phyloP scores from a whole-genome alignment of 768 basidiomycete species.

The Auriscalpium microsporum region DNA sequence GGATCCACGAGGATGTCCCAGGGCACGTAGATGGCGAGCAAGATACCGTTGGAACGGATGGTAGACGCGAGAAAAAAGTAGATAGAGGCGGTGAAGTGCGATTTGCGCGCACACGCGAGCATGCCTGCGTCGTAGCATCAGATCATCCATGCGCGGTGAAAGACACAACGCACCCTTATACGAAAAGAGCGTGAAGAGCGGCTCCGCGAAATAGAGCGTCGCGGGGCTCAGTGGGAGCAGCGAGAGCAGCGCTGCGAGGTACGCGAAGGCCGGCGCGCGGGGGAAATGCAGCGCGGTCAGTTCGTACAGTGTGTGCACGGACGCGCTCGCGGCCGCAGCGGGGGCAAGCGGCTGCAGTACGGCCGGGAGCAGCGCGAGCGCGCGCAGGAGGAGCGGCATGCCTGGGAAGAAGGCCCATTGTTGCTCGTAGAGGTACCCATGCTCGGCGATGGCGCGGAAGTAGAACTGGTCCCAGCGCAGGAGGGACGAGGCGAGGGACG shows the following conservation, averaged over 20 bases:
- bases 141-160: not conserved
- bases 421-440: slow-evolving; percentile 61
- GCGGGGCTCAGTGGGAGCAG: slow-evolving; percentile 76
- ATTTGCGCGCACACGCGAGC: slow-evolving; percentile 39
- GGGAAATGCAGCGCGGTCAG: slow-evolving; percentile 50
- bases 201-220: slow-evolving; percentile 68
- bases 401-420: slow-evolving; percentile 86
- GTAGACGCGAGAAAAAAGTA: slow-evolving; percentile 53
- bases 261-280: slow-evolving; percentile 47
- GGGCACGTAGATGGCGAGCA: slow-evolving; percentile 68
- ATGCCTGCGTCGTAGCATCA: slow-evolving; percentile 36
- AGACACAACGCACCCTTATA: slow-evolving; percentile 48
- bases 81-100: slow-evolving; percentile 49
- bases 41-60: slow-evolving; percentile 73
- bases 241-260: slow-evolving; percentile 56
- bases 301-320: slow-evolving; percentile 41
- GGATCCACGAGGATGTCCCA: slow-evolving; percentile 66
- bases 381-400: slow-evolving; percentile 45
- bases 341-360: slow-evolving; percentile 29
- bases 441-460: slow-evolving; percentile 58
- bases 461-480: slow-evolving; percentile 89
- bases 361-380: not conserved
- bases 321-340: slow-evolving; percentile 21
- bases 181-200: slow-evolving; percentile 76
- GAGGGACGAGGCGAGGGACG: slow-evolving; percentile 22